Evolutionary conservation across 2,329 filamentous ascomycete genomes (phyloP), one percentile per base, ranked within the genome.

Genomic region (Bimuria novae-zelandiae): DNA sequence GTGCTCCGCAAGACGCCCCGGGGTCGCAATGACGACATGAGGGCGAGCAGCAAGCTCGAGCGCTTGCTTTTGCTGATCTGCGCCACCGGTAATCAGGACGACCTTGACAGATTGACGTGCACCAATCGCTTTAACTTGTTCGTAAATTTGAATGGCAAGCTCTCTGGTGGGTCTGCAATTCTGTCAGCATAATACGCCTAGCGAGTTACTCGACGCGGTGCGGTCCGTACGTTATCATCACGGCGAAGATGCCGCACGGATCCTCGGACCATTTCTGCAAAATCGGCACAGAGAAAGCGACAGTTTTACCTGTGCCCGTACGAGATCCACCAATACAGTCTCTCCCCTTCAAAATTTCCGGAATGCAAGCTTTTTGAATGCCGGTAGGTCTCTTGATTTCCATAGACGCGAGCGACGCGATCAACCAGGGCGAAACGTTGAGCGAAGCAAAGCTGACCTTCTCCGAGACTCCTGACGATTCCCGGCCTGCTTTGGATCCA

Each of bases 271-370:
- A 97, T 74, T 88, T 89, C 72, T 97, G 93, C 58, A 99, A 78
- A 55, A 99, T 96, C 0, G 94, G 94, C 8, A 92, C 91, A 1
- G 93, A 90, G 74, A 99, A 99, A 1, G 94, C 92, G 37, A 97
- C 87, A 3, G 94, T 99, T 79, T 99, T 99, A 76, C 94, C 94
- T 11, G 93, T 97, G 79, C 94, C 94, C 0, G 94, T 99, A 57
- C 92, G 84, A 69, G 90, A 96, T 32, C 92, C 92, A 69, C 94
- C 94, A 64, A 99, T 97, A 70, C 68, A 97, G 76, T 99, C 92
- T 64, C 89, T 84, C 5, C 94, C 94, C 63, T 90, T 88, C 29
- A 99, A 74, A 54, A 97, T 97, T 71, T 94, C 89, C 1, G 93
- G 92, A 67, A 99, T 97, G 70, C 90, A 96, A 47, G 86, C 88